phyloP scores from a whole-genome alignment of 257 asterid genomes.

The Solanum sejunctum region DNA sequence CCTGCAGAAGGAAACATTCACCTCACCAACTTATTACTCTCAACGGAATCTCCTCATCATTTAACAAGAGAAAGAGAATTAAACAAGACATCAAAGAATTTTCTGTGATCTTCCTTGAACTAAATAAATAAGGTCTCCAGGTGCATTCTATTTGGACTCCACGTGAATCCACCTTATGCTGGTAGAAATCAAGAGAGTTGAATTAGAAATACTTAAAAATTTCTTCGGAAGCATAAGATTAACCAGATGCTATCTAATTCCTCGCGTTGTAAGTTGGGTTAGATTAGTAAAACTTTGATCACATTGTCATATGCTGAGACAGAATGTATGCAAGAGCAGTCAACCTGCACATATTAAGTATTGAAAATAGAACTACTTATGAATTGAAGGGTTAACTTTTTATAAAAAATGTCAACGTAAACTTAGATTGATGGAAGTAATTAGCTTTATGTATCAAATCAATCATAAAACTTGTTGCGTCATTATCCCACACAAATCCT shows the following conservation, averaged over 20 bases:
- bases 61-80: background rate
- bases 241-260: background rate
- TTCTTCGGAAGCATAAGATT: background rate
- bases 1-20: conserved; percentile 29
- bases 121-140: background rate
- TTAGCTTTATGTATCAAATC: background rate
- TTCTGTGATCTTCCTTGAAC: background rate
- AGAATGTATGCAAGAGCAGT: background rate
- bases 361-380: background rate
- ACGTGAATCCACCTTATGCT: background rate
- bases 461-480: background rate
- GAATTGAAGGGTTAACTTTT: background rate
- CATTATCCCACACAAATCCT: background rate
- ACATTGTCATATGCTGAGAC: background rate
- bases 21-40: background rate
- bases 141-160: background rate
- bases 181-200: background rate
- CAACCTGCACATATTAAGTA: background rate
- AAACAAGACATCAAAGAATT: background rate
- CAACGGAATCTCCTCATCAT: background rate
- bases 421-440: background rate
- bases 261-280: background rate
- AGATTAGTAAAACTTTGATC: background rate
- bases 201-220: background rate
- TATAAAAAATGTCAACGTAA: background rate